These are phyloP conservation scores for Yamadazyma olivae DNA, from an alignment of 805 yeast species.

Conservation along the genomic window DNA sequence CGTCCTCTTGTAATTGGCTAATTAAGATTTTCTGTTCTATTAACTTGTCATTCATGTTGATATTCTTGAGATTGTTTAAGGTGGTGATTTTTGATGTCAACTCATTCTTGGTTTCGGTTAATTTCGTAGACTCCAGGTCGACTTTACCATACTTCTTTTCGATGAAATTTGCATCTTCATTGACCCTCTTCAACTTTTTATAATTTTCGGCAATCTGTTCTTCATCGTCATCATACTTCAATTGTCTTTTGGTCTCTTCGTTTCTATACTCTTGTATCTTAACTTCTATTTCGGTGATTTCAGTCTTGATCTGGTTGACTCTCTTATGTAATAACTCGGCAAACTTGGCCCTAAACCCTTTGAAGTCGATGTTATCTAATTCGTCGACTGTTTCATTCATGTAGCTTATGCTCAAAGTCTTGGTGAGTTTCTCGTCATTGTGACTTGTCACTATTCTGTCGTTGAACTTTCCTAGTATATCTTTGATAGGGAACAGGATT, in stretches of 20 bases:
- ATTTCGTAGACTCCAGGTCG: conserved; percentile 25
- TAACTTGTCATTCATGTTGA: conserved; percentile 5
- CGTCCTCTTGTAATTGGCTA: conserved; percentile 24
- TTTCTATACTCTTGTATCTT: conserved; percentile 21
- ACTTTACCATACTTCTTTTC: conserved; percentile 32
- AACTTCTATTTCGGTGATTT: conserved; percentile 8
- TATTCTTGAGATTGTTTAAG: conserved; percentile 4
- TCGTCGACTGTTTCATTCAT: conserved; percentile 5
- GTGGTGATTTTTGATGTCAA: conserved; percentile 11
- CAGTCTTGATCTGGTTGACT: conserved; percentile 17
- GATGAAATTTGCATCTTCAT: conserved; percentile 29
- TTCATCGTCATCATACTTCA: conserved; percentile 30
- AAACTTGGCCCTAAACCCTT: conserved; percentile 23
- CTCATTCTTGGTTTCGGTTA: conserved; percentile 15
- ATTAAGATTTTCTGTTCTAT: conserved; percentile 21
- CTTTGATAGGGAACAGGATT: conserved; percentile 12
- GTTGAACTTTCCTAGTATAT: conserved; percentile 19
- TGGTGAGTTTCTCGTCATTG: conserved; percentile 23
- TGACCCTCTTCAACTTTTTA: conserved; percentile 28
- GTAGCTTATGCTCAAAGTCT: conserved; percentile 17
- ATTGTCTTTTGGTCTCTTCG: conserved; percentile 29
- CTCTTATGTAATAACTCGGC: conserved; percentile 25
- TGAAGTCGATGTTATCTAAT: conserved; percentile 20
- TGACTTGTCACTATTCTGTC: conserved; percentile 16
- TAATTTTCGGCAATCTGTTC: conserved; percentile 30